Evolutionary conservation across 1,284 basidiomycete species (phyloP), one percentile per base, ranked within the genome.

Genomic region (Exobasidium cylindrosporum): DNA sequence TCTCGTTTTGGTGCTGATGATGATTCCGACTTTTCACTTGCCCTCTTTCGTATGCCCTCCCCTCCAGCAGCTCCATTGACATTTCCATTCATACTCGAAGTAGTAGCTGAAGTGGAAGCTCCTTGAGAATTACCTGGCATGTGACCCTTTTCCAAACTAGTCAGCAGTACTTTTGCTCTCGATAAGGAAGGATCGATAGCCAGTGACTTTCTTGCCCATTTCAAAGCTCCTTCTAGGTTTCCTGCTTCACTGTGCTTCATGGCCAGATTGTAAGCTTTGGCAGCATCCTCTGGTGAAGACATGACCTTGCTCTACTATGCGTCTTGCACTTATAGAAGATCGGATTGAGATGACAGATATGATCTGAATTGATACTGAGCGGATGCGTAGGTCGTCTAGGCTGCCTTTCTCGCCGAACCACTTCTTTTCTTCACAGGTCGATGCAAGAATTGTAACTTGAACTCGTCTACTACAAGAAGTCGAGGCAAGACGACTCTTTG

Each of bases 161-260:
- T 83, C 28, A 92, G 84, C 14, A 94, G 82, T 64, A 85, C 85
- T 55, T 83, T 78, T 4, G 89, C 95, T 77, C 92, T 88, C 4
- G 88, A 84, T 1, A 92, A 55, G 32, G 5, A 95, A 58, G 88
- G 84, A 82, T 89, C 92, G 60, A 97, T 85, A 26, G 88, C 83
- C 62, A 93, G 86, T 14, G 89, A 91, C 82, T 98, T 98, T 81
- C 88, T 87, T 67, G 88, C 89, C 83, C 97, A 95, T 79, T 92
- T 91, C 74, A 89, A 86, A 1, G 95, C 92, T 3, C 65, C 63
- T 13, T 67, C 68, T n/a, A 67, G 70, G 56, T 79, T 73, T 4
- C 74, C 76, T 32, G 65, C 63, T 35, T 54, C 56, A 30, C 73
- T 69, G 58, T 79, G 70, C 61, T 79, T 79, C 52, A 69, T 70